Percentiles rank a stretch among this genome's conserved stretches.
phyloP scores from a whole-genome alignment of 2,329 filamentous ascomycete species.

The Westerdykella sp. region DNA sequence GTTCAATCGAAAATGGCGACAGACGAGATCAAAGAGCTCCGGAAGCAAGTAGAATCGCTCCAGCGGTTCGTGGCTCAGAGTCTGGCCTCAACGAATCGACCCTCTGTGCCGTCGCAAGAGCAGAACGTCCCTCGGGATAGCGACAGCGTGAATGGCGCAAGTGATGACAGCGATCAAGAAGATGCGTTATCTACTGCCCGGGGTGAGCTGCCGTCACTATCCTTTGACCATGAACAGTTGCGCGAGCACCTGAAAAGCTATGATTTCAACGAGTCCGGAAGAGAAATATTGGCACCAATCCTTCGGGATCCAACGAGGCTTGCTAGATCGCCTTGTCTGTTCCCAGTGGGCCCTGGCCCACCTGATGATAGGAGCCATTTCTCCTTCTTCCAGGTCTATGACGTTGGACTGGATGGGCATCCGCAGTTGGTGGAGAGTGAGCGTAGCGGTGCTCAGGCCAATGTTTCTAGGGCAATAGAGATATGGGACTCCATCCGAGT shows the following conservation, averaged over 20 bases:
- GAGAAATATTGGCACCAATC: conserved; percentile 38
- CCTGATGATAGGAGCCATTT: conserved; percentile 39
- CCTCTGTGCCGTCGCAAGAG: too few species aligned
- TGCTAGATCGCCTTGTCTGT: conserved; percentile 36
- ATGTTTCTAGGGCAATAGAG: conserved; percentile 28
- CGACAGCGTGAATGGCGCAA: too few species aligned
- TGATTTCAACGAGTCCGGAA: conserved; percentile 39
- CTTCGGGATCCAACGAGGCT: conserved; percentile 43
- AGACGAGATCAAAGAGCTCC: too few species aligned
- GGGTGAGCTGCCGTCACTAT: conserved; percentile 34
- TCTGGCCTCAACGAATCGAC: too few species aligned
- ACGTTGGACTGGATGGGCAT: conserved; percentile 45
- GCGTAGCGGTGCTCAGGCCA: conserved; percentile 24
- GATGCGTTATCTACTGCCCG: conserved; percentile 35
- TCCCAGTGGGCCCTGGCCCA: conserved; percentile 37
- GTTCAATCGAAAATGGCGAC: too few species aligned
- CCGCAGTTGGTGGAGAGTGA: conserved; percentile 33
- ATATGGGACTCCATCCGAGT: conserved; percentile 25
- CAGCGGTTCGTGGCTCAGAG: too few species aligned
- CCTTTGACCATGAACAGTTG: conserved; percentile 41
- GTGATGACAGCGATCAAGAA: conserved; percentile 31
- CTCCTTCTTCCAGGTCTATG: conserved; percentile 54
- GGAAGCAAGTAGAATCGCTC: too few species aligned
- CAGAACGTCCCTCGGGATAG: too few species aligned
- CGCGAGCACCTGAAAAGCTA: conserved; percentile 42